phyloP scores from a whole-genome alignment of 345 rosid genomes.

The Eucalyptus erythrocorys region DNA sequence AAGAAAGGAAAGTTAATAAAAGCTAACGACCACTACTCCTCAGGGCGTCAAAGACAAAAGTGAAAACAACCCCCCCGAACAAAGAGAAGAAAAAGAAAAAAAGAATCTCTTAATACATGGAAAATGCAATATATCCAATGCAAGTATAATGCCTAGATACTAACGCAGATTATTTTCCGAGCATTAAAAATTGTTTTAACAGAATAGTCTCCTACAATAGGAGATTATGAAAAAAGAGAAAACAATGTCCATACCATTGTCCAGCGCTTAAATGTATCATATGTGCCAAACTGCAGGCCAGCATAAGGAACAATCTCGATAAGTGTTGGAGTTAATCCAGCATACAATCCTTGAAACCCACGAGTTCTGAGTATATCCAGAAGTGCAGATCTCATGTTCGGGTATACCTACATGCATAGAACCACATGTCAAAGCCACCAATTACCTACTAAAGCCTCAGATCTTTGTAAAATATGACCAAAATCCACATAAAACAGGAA shows the following conservation, averaged over 20 bases:
- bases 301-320: slow-evolving; percentile 96
- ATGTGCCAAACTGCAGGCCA: slow-evolving; percentile 94
- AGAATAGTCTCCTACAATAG: neutral
- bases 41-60: neutral
- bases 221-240: neutral
- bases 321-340: slow-evolving; percentile 88
- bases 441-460: neutral
- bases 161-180: neutral
- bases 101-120: neutral
- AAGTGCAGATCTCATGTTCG: slow-evolving; percentile 93
- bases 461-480: neutral
- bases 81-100: neutral
- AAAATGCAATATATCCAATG: neutral
- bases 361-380: slow-evolving; percentile 58
- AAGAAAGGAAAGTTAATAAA: neutral
- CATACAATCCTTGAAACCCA: slow-evolving; percentile 79
- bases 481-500: neutral
- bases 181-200: neutral
- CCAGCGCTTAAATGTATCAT: slow-evolving; percentile 93
- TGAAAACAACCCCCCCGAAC: neutral
- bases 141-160: neutral
- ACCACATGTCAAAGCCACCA: neutral
- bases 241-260: slow-evolving; percentile 37
- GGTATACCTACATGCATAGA: slow-evolving; percentile 51
- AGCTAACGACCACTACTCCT: neutral